phyloP scores from a whole-genome alignment of 148 eudicot genomes.

The Vaccinium macrocarpon region DNA sequence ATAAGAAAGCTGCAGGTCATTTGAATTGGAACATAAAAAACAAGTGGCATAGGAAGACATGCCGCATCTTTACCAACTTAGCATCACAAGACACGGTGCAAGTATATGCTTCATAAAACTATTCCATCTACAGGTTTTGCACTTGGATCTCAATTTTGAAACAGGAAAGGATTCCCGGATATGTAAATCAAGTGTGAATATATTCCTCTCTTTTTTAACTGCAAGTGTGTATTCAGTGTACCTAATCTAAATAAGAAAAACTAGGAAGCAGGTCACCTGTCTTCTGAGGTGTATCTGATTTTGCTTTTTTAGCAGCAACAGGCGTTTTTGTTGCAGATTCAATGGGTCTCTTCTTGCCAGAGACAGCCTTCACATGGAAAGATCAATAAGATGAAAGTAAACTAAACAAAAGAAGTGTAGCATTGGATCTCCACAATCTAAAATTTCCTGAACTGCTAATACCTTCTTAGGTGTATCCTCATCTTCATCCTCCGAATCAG shows the following conservation, averaged over 20 bases:
- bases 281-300: constrained; percentile 49
- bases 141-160: background rate
- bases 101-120: background rate
- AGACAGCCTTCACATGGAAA: constrained; percentile 25
- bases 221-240: background rate
- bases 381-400: background rate
- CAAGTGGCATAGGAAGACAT: background rate
- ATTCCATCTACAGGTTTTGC: background rate
- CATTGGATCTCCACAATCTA: background rate
- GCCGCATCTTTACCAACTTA: background rate
- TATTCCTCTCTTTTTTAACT: no score
- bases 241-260: background rate
- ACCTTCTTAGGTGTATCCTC: constrained; percentile 31
- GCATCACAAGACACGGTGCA: background rate
- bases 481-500: constrained; percentile 35
- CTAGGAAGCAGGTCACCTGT: constrained; percentile 35
- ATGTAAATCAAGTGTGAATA: background rate
- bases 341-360: constrained; percentile 42
- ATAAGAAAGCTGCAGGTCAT: background rate
- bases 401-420: background rate
- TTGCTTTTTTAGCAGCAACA: constrained; percentile 50
- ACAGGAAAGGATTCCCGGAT: no score
- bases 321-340: constrained; percentile 45
- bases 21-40: background rate
- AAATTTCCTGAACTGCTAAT: constrained; percentile 1